Percentiles rank a stretch among this genome's conserved stretches.
These are phyloP conservation scores for Salix caprea DNA, from an alignment of 345 rosid species.

Conservation along the genomic window DNA sequence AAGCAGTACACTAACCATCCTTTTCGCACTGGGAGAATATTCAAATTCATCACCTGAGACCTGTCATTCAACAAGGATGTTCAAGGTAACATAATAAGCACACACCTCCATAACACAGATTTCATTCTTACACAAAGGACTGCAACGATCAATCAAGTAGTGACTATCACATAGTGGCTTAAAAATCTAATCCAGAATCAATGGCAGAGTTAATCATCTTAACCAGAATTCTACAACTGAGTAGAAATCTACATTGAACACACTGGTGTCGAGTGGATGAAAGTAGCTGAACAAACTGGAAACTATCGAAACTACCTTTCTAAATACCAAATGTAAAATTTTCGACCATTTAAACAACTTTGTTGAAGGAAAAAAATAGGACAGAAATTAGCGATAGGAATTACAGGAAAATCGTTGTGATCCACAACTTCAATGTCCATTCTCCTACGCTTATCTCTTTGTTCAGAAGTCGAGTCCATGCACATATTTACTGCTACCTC, in stretches of 20 bases:
- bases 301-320: neutral
- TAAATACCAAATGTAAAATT: neutral
- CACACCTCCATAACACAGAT: neutral
- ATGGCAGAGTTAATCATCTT: neutral
- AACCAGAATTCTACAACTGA: neutral
- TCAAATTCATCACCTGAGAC: conserved; percentile 31
- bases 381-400: neutral
- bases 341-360: neutral
- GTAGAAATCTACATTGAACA: no score
- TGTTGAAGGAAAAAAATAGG: neutral
- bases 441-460: conserved; percentile 72
- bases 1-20: conserved; percentile 41
- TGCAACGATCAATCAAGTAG: neutral
- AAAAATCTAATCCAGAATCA: neutral
- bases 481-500: conserved; percentile 21
- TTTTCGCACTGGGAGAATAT: conserved; percentile 50
- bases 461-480: conserved; percentile 37
- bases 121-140: neutral
- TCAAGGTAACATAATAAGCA: neutral
- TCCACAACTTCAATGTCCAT: conserved; percentile 50
- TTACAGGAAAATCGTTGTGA: conserved; percentile 40
- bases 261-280: no score
- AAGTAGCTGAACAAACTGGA: neutral
- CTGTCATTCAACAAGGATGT: conserved; percentile 36
- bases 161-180: neutral